A percentile compares a stretch with the other conserved stretches of the same genome.
These are phyloP conservation scores for Colletotrichum trifolii DNA, from an alignment of 2,329 filamentous ascomycete genomes.

Conservation along the genomic window DNA sequence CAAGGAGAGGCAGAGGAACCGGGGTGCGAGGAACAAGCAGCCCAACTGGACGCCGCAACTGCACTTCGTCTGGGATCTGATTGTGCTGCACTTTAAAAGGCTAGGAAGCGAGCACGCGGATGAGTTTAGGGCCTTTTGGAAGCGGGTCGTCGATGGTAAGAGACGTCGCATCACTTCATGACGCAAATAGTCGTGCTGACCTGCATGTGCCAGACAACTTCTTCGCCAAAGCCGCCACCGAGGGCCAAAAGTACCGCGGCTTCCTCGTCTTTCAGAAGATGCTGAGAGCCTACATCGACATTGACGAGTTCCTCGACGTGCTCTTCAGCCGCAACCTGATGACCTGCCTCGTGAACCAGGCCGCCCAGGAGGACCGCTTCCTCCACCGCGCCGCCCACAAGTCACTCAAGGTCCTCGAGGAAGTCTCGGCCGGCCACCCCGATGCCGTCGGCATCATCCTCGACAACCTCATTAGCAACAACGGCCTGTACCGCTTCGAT, in stretches of 20 bases:
- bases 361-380: constrained; percentile 80
- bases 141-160: constrained; percentile 83
- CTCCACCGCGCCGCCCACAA: constrained; percentile 83
- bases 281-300: constrained; percentile 61
- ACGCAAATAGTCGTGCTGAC: neutral
- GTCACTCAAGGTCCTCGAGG: constrained; percentile 77
- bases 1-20: constrained; percentile 38
- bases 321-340: constrained; percentile 89
- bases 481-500: constrained; percentile 84
- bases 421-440: constrained; percentile 70
- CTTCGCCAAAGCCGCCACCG: constrained; percentile 83
- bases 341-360: constrained; percentile 84
- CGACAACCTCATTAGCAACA: constrained; percentile 73
- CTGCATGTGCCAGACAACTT: constrained; percentile 72
- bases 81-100: constrained; percentile 68
- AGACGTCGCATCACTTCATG: constrained; percentile 46
- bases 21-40: constrained; percentile 62
- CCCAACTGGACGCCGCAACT: constrained; percentile 83
- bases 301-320: constrained; percentile 56
- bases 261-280: constrained; percentile 88
- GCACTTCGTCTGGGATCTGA: constrained; percentile 88
- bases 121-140: constrained; percentile 84
- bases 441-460: constrained; percentile 70
- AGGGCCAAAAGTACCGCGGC: constrained; percentile 91
- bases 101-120: constrained; percentile 50